Conservation (phyloP, 2,329 filamentous ascomycete species). For the Colletotrichum spaethianum region DNA sequence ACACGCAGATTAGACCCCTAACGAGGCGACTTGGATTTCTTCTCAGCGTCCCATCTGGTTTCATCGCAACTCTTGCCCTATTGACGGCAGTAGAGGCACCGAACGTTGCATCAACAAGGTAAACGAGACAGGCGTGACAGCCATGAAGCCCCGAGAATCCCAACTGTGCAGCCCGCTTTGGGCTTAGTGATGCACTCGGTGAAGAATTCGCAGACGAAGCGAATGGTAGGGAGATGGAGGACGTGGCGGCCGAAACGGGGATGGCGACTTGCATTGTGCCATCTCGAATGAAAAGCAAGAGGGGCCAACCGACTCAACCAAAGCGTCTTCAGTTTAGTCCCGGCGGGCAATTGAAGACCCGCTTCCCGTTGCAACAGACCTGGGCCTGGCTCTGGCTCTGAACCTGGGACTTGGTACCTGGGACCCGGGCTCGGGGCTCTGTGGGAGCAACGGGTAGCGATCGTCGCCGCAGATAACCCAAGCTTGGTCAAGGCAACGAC, state of each 20-base stretch:
- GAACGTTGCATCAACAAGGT: not conserved
- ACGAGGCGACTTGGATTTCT: not conserved
- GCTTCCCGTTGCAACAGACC: constrained; percentile 28
- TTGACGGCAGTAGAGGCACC: not conserved
- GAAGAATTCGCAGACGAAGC: constrained; percentile 12
- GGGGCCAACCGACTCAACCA: constrained; percentile 22
- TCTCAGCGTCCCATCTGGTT: not conserved
- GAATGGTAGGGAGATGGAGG: not conserved
- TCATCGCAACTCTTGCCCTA: not conserved
- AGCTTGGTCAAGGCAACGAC: constrained; percentile 25
- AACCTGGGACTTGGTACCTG: constrained; percentile 37
- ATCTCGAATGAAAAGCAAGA: constrained; percentile 7
- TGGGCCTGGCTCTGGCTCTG: constrained; percentile 18
- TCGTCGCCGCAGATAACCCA: constrained; percentile 35
- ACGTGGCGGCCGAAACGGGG: constrained; percentile 13
- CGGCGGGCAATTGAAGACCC: constrained; percentile 36
- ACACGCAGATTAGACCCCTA: constrained; percentile 5
- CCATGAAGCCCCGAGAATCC: not conserved
- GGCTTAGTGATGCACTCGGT: constrained; percentile 8
- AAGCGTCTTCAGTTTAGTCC: constrained; percentile 35
- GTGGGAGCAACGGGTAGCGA: constrained; percentile 32
- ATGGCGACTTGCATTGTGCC: constrained; percentile 30
- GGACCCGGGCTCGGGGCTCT: constrained; percentile 33
- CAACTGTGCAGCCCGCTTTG: not conserved
- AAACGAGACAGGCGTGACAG: not conserved